Evolutionary conservation across 2,329 filamentous ascomycete genomes (phyloP), one percentile per base, ranked within the genome.

Genomic region (Hypoxylon rubiginosum): DNA sequence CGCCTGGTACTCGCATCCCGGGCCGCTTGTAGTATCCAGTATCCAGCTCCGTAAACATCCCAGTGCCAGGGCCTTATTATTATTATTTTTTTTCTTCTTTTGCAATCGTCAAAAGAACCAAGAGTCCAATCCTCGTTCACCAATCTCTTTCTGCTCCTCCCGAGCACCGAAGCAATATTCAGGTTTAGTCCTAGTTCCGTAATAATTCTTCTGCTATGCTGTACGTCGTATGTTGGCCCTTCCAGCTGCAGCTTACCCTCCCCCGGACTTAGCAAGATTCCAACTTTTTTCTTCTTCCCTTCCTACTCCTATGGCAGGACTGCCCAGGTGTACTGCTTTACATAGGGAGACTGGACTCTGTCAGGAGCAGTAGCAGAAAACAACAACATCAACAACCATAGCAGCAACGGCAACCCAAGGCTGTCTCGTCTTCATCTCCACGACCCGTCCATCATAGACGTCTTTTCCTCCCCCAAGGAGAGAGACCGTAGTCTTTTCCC

Each of bases 1-100:
- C 34, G 21, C 34, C 11, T 46, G 21, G 58, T 60, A 63, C 52
- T 69, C 41, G 57, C 61, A 68, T 39, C 56, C 62, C 55, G 66
- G 64, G 46, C 68, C 68, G 65, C 63, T 61, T 68, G 62, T 64
- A 69, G 70, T 59, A 66, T 67, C 28, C 21, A 24, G 21, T 24
- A 24, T 24, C 57, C 52, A 64, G 65, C 70, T 71, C 70, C 71
- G 72, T 73, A 67, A 68, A 73, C 65, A 71, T 68, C 60, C 65
- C 58, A 65, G 67, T 51, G 26, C 36, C 53, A 65, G 67, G 54
- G 26, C 36, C 53, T 62, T 64, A 51, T 52, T 61, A 50, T 61
- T 60, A 58, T 61, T 62, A 49, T 64, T 58, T 66, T 50, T 50
- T 56, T 59, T 50, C 59, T 52, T 57, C 21, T 55, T 56, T 45